Base-by-base conservation (phyloP, 2,329 filamentous ascomycete genomes). In the Epichloe scottii region DNA sequence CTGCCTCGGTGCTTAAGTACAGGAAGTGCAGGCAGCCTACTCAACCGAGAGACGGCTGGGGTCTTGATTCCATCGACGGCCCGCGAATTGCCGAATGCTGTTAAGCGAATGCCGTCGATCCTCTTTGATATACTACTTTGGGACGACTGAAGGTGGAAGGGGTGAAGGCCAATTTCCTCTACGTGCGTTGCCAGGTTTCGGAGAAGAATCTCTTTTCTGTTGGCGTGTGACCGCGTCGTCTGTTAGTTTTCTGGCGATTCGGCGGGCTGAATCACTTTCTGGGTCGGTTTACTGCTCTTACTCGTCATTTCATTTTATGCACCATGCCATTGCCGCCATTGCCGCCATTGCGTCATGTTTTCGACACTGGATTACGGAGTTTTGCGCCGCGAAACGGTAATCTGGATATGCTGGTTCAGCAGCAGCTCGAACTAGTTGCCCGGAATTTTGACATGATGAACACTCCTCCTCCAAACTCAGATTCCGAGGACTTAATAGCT, bases 321-420 rank as follows among this genome's bases (percentile, higher is more conserved):
- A 54, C 11, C 44, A 55, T 56, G 57, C 58, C 63, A 55, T 56
- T 62, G 46, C 57, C 61, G 19, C 58, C 62, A 33, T 48, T 58
- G 41, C 52, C 55, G 33, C 26, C 26, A 30, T 30, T 30, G 11
- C 30, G 10, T 39, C 56, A 62, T 39, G 51, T 66, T 41, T 66
- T 66, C 54, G 62, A 65, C 53, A 54, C 58, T 7, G 61, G 60
- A 51, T 57, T 64, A 14, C 47, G 50, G 38, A 40, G 26, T 30
- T 48, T 19, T 35, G 7, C 46, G 2, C 30, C 50, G 21, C 39
- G 35, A 34, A 33, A 47, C 46, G 48, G 53, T 50, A 43, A 52
- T 50, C 48, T 67, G 42, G 62, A 66, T 26, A 45, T 52, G 35
- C 52, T 67, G 49, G 56, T 67, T 45, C 58, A 57, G n/a, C 44